Evolutionary conservation across 1,284 basidiomycete genomes (phyloP), one percentile per base, ranked within the genome.

Genomic region (Apiotrichum domesticum): DNA sequence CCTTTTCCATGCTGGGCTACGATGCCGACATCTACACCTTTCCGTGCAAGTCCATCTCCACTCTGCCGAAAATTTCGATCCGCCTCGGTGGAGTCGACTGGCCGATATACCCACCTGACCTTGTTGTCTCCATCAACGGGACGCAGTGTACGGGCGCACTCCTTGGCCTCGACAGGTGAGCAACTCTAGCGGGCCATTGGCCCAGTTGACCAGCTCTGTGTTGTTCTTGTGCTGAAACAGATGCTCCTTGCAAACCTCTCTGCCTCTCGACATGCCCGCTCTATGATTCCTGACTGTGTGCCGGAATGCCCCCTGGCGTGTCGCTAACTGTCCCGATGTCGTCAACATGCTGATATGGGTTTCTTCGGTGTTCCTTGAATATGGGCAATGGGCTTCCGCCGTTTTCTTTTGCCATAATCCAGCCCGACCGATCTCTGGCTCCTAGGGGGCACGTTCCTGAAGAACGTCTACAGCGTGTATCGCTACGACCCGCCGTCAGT

Each of bases 371-470:
- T 21, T 21, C 21, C 21, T 21, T 21, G 21, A 21, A 21, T 21
- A 21, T 21, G 21, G 21, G 21, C 21, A 21, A 21, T 21, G 21
- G 21, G 21, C 21, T 21, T 21, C 21, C 21, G 21, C 21, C 21
- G 21, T 21, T 21, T 21, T 21, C 21, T 21, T 21, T 21, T 21
- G 21, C 21, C 37, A 21, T 41, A 6, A 35, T 40, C n/a, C 47
- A 55, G 47, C 42, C 35, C 41, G n/a, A 37, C 10, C 34, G 33
- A 44, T 33, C 14, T 55, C 9, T 96, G 90, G 88, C 94, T 97
- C 65, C 79, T 96, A 45, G 94, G 94, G 15, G 93, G 94, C 69
- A 87, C 90, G 1, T 98, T 98, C 82, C 81, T 98, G 51, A 90
- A 90, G 72, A 80, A 79, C 59, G 79, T 80, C 41, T 80, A 81